Percentiles rank a stretch among this genome's conserved stretches.
phyloP scores from a whole-genome alignment of 2,329 filamentous ascomycete species.

The Myriosclerotinia duriaeana region DNA sequence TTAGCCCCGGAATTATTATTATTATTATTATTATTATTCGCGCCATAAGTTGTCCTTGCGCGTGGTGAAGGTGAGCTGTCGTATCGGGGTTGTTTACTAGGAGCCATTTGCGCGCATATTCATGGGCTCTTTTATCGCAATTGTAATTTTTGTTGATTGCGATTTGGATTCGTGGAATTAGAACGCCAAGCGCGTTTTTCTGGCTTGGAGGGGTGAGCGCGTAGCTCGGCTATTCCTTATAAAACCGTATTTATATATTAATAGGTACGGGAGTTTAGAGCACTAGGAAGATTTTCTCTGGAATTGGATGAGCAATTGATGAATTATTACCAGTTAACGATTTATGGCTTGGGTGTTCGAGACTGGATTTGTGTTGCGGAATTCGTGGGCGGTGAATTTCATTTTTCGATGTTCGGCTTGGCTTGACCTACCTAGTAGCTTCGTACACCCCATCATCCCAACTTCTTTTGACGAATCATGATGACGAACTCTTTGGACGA shows the following conservation, averaged over 20 bases:
- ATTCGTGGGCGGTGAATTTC: not conserved
- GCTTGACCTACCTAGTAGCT: not conserved
- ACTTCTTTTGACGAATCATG: not conserved
- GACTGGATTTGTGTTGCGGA: not conserved
- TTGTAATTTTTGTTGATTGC: not conserved
- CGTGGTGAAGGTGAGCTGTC: constrained; percentile 24
- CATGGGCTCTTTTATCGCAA: not conserved
- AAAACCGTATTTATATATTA: not conserved
- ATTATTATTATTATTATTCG: constrained; percentile 9
- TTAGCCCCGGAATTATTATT: constrained; percentile 1
- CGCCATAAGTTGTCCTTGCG: not conserved
- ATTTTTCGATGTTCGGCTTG: not conserved
- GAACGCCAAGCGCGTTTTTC: constrained; percentile 21
- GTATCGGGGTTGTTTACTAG: constrained; percentile 20
- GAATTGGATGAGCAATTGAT: not conserved
- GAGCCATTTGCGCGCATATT: constrained; percentile 23
- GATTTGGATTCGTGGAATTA: not conserved
- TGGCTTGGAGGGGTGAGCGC: constrained; percentile 12
- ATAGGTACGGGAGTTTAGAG: not conserved
- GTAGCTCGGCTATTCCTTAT: constrained; percentile 1
- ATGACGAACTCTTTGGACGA: not conserved
- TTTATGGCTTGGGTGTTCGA: not conserved
- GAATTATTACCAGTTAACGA: not conserved
- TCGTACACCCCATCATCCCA: too few species aligned
- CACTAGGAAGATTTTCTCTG: not conserved